These are phyloP conservation scores for Russula abietina DNA, from an alignment of 768 basidiomycete genomes.

Conservation along the genomic window DNA sequence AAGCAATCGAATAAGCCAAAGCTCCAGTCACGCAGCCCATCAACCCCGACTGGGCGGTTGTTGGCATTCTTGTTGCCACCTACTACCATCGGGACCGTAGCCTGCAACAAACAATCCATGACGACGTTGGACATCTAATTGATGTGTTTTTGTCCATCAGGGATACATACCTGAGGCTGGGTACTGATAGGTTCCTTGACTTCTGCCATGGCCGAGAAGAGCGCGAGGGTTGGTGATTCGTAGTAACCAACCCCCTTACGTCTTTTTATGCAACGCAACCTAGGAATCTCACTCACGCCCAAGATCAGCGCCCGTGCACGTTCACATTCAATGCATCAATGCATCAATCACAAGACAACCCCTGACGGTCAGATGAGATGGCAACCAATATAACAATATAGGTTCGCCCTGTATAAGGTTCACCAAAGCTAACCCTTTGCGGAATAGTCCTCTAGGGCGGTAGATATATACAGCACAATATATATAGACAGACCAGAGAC, in stretches of 20 bases:
- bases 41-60: constrained; percentile 25
- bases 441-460: no score
- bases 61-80: constrained; percentile 26
- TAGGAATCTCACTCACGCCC: not conserved
- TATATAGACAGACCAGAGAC: no score
- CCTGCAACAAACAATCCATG: not conserved
- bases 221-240: not conserved
- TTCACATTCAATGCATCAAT: no score
- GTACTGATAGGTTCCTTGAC: not conserved
- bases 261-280: not conserved
- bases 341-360: not conserved
- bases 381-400: no score
- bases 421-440: no score
- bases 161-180: not conserved
- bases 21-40: constrained; percentile 35
- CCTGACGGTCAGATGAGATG: not conserved
- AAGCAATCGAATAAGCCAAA: constrained; percentile 28
- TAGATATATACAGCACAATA: no score
- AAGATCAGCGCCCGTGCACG: not conserved
- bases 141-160: not conserved
- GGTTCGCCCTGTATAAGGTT: no score
- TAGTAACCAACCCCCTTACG: not conserved
- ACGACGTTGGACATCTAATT: not conserved
- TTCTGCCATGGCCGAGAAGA: not conserved
- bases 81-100: not conserved